phyloP scores from a whole-genome alignment of 345 rosid species.

The Linum lewisii region DNA sequence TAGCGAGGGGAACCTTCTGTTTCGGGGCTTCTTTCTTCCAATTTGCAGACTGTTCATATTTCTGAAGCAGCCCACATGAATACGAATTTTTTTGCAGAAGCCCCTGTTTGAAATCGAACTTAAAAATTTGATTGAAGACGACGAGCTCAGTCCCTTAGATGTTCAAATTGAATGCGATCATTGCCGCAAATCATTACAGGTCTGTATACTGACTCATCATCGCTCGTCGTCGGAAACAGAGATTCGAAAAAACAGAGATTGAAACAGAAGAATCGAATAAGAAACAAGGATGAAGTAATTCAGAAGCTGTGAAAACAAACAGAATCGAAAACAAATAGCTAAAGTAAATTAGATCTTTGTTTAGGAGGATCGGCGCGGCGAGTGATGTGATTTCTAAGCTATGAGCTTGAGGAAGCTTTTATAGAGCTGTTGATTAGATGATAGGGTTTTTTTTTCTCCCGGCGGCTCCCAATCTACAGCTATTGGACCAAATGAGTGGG shows the following conservation, averaged over 20 bases:
- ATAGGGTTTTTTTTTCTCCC: too few species aligned
- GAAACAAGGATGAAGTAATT: not conserved
- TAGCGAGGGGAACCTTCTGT: slow-evolving; percentile 50
- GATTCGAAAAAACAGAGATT: not conserved
- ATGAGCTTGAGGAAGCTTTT: too few species aligned
- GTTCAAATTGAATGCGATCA: slow-evolving; percentile 75
- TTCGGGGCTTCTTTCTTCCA: slow-evolving; percentile 18
- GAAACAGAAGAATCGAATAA: not conserved
- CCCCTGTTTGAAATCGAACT: not conserved
- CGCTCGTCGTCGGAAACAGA: slow-evolving; percentile 17
- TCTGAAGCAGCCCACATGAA: not conserved
- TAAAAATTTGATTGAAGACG: not conserved
- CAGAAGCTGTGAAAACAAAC: too few species aligned
- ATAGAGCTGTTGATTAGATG: too few species aligned
- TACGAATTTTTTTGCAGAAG: not conserved
- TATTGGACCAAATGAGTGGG: too few species aligned
- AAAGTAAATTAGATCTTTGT: too few species aligned
- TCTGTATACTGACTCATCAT: slow-evolving; percentile 72
- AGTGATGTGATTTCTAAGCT: too few species aligned
- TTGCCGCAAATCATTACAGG: slow-evolving; percentile 87
- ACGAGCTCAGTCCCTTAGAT: slow-evolving; percentile 95
- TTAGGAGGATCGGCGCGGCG: too few species aligned
- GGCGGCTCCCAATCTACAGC: too few species aligned
- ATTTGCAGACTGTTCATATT: not conserved
- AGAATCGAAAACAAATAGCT: too few species aligned